phyloP scores from a whole-genome alignment of 2,329 filamentous ascomycete species.

The Paecilomyces sp. region DNA sequence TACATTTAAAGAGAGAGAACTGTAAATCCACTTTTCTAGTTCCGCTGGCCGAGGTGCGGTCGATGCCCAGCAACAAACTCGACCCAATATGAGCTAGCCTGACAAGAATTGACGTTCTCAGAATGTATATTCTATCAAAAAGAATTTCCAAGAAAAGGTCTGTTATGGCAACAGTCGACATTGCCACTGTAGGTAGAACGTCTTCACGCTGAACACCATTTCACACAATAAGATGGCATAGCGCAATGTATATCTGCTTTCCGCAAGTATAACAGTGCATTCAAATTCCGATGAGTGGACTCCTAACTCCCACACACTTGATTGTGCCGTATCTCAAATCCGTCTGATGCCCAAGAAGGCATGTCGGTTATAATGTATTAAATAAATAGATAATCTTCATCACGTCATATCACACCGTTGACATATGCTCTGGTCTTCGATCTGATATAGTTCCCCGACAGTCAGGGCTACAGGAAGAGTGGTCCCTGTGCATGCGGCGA shows the following conservation, averaged over 20 bases:
- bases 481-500: too few relatives aligned
- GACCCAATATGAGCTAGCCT: too few relatives aligned
- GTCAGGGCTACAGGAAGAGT: neutral
- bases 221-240: neutral
- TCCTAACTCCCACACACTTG: neutral
- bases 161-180: neutral
- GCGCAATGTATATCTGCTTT: neutral
- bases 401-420: neutral
- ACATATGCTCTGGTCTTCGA: neutral
- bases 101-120: neutral
- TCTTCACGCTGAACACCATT: neutral
- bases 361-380: neutral
- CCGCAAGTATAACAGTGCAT: neutral
- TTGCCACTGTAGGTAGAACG: neutral
- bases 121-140: neutral
- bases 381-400: neutral
- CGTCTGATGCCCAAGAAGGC: too few relatives aligned
- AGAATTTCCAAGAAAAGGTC: neutral
- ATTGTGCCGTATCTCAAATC: too few relatives aligned
- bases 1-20: neutral
- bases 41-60: neutral
- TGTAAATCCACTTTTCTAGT: neutral
- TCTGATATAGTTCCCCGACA: neutral
- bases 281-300: neutral
- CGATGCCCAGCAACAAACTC: neutral